Percentiles rank a stretch among this genome's conserved stretches.
These are phyloP conservation scores for Falciphora oryzae DNA, from an alignment of 2,329 filamentous ascomycete species.

Conservation along the genomic window DNA sequence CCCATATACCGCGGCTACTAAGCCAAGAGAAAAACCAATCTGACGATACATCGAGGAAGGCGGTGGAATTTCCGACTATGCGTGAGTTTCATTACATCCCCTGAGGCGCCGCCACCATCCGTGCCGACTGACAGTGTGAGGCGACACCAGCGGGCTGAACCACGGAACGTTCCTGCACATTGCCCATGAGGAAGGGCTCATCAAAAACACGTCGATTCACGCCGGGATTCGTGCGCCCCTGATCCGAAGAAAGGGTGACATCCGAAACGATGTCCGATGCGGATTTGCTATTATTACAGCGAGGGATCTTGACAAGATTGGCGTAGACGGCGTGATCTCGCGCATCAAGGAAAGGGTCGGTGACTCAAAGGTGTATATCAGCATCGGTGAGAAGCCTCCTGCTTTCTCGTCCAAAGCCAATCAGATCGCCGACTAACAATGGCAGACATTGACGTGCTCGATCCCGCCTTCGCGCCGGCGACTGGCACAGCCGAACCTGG, in stretches of 20 bases:
- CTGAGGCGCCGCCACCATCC: not conserved
- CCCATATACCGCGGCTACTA: not conserved
- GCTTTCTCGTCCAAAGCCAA: not conserved
- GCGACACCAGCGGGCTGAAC: conserved; percentile 39
- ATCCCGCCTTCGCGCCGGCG: conserved; percentile 64
- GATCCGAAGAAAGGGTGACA: conserved; percentile 40
- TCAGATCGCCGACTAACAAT: not conserved
- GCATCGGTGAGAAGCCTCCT: conserved; percentile 34
- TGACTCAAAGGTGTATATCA: conserved; percentile 58
- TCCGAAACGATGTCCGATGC: conserved; percentile 51
- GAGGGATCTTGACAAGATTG: conserved; percentile 66
- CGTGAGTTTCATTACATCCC: conserved; percentile 31
- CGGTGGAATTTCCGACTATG: conserved; percentile 54
- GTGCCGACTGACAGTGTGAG: not conserved
- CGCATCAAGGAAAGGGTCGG: conserved; percentile 53
- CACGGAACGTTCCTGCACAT: conserved; percentile 59
- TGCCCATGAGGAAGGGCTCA: conserved; percentile 55
- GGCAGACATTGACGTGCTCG: conserved; percentile 70
- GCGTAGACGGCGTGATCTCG: conserved; percentile 57
- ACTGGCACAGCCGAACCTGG: conserved; percentile 76
- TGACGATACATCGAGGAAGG: conserved; percentile 23
- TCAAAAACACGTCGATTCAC: conserved; percentile 53
- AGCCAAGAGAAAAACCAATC: conserved; percentile 8
- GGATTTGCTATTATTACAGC: conserved; percentile 54
- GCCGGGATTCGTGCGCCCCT: conserved; percentile 55